Conservation (phyloP, 192 early-diverging fungal genomes). For the Umbelopsis vinacea region DNA sequence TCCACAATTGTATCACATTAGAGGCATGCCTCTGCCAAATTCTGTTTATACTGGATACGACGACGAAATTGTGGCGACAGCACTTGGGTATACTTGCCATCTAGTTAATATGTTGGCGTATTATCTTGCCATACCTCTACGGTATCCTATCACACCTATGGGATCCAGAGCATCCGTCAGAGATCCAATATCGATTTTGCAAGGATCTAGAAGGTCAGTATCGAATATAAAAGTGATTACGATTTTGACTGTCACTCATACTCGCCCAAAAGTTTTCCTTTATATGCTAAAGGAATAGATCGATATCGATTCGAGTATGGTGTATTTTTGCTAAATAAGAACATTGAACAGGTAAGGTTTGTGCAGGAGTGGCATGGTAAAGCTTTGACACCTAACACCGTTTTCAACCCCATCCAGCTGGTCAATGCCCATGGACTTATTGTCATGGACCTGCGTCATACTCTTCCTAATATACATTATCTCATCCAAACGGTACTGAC, state of each 20-base stretch:
- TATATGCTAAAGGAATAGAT: constrained; percentile 71
- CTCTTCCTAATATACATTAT: constrained; percentile 70
- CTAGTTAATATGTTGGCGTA: constrained; percentile 69
- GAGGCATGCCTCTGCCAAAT: constrained; percentile 58
- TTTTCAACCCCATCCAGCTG: constrained; percentile 45
- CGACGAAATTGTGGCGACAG: constrained; percentile 69
- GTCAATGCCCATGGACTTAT: constrained; percentile 69
- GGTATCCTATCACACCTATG: constrained; percentile 79
- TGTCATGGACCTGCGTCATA: constrained; percentile 71
- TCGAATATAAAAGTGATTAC: neutral
- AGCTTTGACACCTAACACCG: too few relatives aligned
- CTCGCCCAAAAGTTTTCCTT: constrained; percentile 65
- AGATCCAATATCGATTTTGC: constrained; percentile 50
- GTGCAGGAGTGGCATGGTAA: too few relatives aligned
- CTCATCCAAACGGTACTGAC: constrained; percentile 59
- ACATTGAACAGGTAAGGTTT: constrained; percentile 76
- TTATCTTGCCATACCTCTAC: constrained; percentile 69
- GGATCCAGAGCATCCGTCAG: constrained; percentile 70
- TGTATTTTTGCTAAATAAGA: constrained; percentile 84
- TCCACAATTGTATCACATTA: constrained; percentile 49
- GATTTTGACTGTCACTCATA: neutral
- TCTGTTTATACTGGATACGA: constrained; percentile 56
- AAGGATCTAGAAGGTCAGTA: constrained; percentile 44
- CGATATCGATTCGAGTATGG: constrained; percentile 77
- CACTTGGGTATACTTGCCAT: constrained; percentile 72